Percentiles rank a stretch among this genome's conserved stretches.
phyloP scores from a whole-genome alignment of 2,329 filamentous ascomycete species.

The Sclerotinia borealis region DNA sequence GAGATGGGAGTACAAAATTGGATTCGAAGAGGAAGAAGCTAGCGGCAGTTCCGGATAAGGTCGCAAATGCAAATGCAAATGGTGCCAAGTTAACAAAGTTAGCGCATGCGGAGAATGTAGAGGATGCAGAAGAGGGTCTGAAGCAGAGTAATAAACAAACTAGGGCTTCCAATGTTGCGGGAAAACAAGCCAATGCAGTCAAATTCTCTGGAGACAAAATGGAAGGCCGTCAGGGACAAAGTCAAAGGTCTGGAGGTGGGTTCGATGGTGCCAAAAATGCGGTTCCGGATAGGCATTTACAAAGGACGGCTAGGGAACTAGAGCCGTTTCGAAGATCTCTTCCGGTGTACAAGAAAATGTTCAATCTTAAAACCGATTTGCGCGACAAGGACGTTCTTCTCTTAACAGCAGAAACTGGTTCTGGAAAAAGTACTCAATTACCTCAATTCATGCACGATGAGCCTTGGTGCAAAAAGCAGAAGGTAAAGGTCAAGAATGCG shows the following conservation, averaged over 20 bases:
- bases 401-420: conserved; percentile 86
- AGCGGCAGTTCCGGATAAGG: conserved; percentile 8
- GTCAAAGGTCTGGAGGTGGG: neutral
- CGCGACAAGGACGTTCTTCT: conserved; percentile 61
- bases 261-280: neutral
- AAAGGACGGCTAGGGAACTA: conserved; percentile 20
- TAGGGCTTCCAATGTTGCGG: neutral
- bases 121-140: neutral
- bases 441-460: conserved; percentile 83
- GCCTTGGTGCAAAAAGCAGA: conserved; percentile 66
- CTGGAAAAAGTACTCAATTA: conserved; percentile 91
- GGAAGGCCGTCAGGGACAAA: neutral
- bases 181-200: neutral
- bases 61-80: conserved; percentile 28
- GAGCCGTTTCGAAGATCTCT: conserved; percentile 26
- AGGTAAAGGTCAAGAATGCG: conserved; percentile 40
- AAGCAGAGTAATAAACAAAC: neutral
- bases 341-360: conserved; percentile 30
- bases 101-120: neutral
- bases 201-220: neutral
- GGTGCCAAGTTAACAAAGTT: neutral
- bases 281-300: conserved; percentile 16
- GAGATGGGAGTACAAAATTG: conserved; percentile 23
- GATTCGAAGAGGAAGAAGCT: conserved; percentile 27
- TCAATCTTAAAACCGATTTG: conserved; percentile 28